These are phyloP conservation scores for Penicillium argentinense DNA, from an alignment of 495 filamentous ascomycete genomes.

Conservation along the genomic window DNA sequence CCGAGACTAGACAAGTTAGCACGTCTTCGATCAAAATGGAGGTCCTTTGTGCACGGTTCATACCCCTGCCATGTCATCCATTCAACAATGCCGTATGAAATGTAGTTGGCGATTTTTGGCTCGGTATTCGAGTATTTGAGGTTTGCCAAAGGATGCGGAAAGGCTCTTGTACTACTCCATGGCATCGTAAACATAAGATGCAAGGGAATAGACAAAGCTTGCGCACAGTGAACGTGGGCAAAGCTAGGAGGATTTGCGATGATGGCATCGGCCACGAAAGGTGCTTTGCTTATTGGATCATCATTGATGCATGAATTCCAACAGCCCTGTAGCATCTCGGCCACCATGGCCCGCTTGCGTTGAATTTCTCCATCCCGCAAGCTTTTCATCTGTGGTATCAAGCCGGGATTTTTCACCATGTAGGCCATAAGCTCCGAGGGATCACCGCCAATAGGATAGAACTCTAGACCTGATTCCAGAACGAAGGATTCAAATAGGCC, in stretches of 20 bases:
- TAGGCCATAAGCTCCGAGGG: slow-evolving; percentile 63
- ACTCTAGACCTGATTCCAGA: slow-evolving; percentile 53
- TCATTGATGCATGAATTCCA: slow-evolving; percentile 64
- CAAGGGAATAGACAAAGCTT: slow-evolving; percentile 59
- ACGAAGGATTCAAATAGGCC: slow-evolving; percentile 59
- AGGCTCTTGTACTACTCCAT: slow-evolving; percentile 54
- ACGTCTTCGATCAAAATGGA: no score
- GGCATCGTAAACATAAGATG: slow-evolving; percentile 70
- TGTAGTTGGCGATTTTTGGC: slow-evolving; percentile 52
- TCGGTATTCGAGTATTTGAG: slow-evolving; percentile 43
- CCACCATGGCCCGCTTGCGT: slow-evolving; percentile 48
- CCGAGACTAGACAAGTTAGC: slow-evolving; percentile 49
- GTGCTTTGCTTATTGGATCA: slow-evolving; percentile 32
- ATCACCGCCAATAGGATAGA: slow-evolving; percentile 65
- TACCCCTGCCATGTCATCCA: slow-evolving; percentile 68
- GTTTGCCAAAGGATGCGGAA: slow-evolving; percentile 59
- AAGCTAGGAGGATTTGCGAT: slow-evolving; percentile 69
- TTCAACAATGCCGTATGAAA: slow-evolving; percentile 62
- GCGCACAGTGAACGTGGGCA: slow-evolving; percentile 63
- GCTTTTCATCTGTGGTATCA: slow-evolving; percentile 48
- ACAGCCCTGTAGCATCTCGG: slow-evolving; percentile 60
- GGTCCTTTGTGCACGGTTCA: no score
- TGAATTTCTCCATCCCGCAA: slow-evolving; percentile 47
- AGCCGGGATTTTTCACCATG: slow-evolving; percentile 56
- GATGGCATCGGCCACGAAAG: slow-evolving; percentile 66